phyloP scores from a whole-genome alignment of 2,329 filamentous ascomycete species.

The Dendrostoma leiphaemia region DNA sequence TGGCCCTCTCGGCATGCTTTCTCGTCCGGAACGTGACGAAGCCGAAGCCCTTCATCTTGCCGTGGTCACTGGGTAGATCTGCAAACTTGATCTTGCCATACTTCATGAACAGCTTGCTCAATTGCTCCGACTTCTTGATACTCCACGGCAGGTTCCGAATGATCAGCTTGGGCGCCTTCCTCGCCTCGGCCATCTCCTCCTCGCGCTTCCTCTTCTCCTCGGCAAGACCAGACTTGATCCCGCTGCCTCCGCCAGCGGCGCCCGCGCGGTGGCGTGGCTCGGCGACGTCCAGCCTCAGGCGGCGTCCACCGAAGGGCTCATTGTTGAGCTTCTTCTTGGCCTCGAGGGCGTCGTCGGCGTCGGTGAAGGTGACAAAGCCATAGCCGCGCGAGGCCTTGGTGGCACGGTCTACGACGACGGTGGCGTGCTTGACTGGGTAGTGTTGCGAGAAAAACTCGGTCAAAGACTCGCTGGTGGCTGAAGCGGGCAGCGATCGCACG shows the following conservation, averaged over 20 bases:
- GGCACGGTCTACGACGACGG: constrained; percentile 81
- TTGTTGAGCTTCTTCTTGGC: constrained; percentile 82
- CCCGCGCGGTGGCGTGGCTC: constrained; percentile 71
- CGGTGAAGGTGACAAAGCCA: constrained; percentile 95
- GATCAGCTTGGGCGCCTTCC: constrained; percentile 73
- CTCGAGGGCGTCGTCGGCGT: constrained; percentile 82
- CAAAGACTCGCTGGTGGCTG: constrained; percentile 76
- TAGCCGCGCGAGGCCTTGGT: constrained; percentile 90
- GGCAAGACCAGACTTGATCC: constrained; percentile 35
- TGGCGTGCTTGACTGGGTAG: constrained; percentile 92
- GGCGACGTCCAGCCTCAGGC: constrained; percentile 83
- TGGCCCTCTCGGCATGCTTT: constrained; percentile 88
- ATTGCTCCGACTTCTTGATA: constrained; percentile 80
- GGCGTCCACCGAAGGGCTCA: constrained; percentile 72
- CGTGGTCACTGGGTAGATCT: constrained; percentile 76
- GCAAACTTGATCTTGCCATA: constrained; percentile 91
- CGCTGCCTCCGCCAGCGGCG: constrained; percentile 31
- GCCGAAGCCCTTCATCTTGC: constrained; percentile 81
- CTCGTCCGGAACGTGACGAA: constrained; percentile 85
- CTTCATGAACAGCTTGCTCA: constrained; percentile 75
- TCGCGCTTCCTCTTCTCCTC: constrained; percentile 51
- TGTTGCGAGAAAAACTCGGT: constrained; percentile 91
- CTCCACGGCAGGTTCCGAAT: constrained; percentile 95
- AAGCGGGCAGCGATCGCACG: constrained; percentile 78
- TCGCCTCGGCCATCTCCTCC: constrained; percentile 58